Evolutionary conservation across 2,329 filamentous ascomycete species (phyloP), one percentile per base, ranked within the genome.

Genomic region (Fusarium piperis): DNA sequence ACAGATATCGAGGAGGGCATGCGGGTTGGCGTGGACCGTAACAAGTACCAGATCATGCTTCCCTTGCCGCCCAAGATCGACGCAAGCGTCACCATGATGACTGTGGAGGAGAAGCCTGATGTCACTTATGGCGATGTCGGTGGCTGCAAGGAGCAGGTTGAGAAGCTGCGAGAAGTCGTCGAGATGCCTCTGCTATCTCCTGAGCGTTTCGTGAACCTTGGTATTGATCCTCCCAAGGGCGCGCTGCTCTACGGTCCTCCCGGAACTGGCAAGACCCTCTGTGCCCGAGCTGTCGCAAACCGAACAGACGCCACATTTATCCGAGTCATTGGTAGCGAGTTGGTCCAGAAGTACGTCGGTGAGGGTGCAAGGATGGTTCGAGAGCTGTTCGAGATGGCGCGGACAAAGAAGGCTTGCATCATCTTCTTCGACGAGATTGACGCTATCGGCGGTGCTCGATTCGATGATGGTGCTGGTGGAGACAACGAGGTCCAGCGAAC

Each of bases 1-100:
- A 98, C 96, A 75, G 96, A 99, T 90, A 99, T 99, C 78, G 96
- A 99, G 81, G 96, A 99, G 83, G 96, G 96, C 73, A 99, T 99
- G 96, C 91, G 96, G 75, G 96, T 99, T 69, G 96, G 95, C 83
- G 96, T 99, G 81, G 96, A 99, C 83, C 90, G 96, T 64, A 98
- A 97, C 87, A 99, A 99, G 87, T 99, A 99, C 84, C 96, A 99
- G 85, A 99, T 99, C 78, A 91, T 99, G 82, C 88, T 99, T 53
- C 96, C 96, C 36, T 86, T 99, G 61, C 96, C 96, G 46, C 96
- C 96, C 36, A 99, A 98, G 88, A 99, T 99, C 85, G 96, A 99
- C 79, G 95, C 96, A 60, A 97, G 94, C 76, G 96, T 99, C 74
- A 99, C 96, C 39, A 99, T 99, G 96, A 99, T 99, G 96, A 98